phyloP scores from a whole-genome alignment of 1,284 basidiomycete genomes.

The Tranzscheliella williamsii region DNA sequence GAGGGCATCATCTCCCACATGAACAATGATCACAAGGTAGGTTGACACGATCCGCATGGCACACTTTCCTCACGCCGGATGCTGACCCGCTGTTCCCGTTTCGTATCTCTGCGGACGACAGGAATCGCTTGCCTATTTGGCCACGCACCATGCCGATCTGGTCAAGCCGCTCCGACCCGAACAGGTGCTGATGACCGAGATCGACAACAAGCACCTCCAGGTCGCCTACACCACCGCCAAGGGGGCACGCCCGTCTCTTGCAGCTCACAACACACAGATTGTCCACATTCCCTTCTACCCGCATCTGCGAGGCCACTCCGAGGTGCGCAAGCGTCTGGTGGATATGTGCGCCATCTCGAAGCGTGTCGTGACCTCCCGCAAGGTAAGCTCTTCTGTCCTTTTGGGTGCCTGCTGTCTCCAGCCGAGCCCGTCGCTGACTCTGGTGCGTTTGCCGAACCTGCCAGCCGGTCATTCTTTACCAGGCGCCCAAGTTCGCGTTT shows the following conservation, averaged over 20 bases:
- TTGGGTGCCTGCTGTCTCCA: no score
- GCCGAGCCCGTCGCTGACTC: no score
- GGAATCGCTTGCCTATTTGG: slow-evolving; percentile 40
- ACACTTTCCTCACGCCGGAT: neutral
- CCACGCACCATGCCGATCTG: slow-evolving; percentile 33
- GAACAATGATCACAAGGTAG: slow-evolving; percentile 44
- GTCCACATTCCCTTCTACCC: slow-evolving; percentile 32
- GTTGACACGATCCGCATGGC: neutral
- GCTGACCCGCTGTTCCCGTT: neutral
- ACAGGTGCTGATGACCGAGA: slow-evolving; percentile 35
- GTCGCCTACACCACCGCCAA: slow-evolving; percentile 22
- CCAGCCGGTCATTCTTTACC: slow-evolving; percentile 28
- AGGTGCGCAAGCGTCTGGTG: slow-evolving; percentile 27
- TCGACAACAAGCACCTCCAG: slow-evolving; percentile 37
- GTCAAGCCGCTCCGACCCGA: slow-evolving; percentile 15
- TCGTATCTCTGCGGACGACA: neutral
- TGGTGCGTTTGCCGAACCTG: neutral
- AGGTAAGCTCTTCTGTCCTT: no score
- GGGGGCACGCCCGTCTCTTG: slow-evolving; percentile 7
- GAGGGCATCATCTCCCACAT: slow-evolving; percentile 36
- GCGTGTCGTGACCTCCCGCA: slow-evolving; percentile 29
- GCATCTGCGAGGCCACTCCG: slow-evolving; percentile 22
- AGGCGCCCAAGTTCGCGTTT: slow-evolving; percentile 20
- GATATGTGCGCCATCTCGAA: slow-evolving; percentile 23
- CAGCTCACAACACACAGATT: slow-evolving; percentile 9